A percentile compares a stretch with the other conserved stretches of the same genome.
phyloP scores from a whole-genome alignment of 2,329 filamentous ascomycete species.

The Botryotinia globosa region DNA sequence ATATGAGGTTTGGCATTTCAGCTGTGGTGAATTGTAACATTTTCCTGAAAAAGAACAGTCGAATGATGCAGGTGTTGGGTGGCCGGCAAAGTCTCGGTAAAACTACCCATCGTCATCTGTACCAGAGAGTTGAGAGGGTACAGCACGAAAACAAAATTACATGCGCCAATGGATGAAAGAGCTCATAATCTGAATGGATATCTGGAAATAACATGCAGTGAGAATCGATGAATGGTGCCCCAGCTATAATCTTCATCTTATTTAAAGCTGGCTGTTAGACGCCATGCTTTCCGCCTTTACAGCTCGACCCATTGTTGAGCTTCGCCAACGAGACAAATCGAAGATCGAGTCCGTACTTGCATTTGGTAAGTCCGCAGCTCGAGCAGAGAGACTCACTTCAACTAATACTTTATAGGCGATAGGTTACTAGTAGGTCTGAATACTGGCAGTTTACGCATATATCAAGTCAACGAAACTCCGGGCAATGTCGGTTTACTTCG shows the following conservation, averaged over 20 bases:
- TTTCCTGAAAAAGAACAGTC: neutral
- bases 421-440: conserved; percentile 88
- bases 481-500: conserved; percentile 74
- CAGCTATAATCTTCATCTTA: conserved; percentile 5
- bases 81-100: conserved; percentile 14
- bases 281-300: conserved; percentile 97
- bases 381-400: neutral
- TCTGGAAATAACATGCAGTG: conserved; percentile 6
- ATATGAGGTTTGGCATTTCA: neutral
- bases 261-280: conserved; percentile 33
- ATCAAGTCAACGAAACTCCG: conserved; percentile 74
- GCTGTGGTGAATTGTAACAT: neutral
- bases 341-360: conserved; percentile 95
- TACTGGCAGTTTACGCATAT: conserved; percentile 83
- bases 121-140: conserved; percentile 2
- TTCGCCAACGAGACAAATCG: conserved; percentile 91
- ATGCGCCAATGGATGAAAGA: conserved; percentile 27
- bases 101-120: conserved; percentile 16
- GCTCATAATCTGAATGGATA: neutral
- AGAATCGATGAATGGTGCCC: conserved; percentile 11
- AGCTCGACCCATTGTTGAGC: conserved; percentile 93
- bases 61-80: neutral
- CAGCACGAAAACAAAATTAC: conserved; percentile 21
- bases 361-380: conserved; percentile 58
- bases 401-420: conserved; percentile 58